Evolutionary conservation across 2,329 filamentous ascomycete genomes (phyloP), one percentile per base, ranked within the genome.

Genomic region (Aspergillus niger): DNA sequence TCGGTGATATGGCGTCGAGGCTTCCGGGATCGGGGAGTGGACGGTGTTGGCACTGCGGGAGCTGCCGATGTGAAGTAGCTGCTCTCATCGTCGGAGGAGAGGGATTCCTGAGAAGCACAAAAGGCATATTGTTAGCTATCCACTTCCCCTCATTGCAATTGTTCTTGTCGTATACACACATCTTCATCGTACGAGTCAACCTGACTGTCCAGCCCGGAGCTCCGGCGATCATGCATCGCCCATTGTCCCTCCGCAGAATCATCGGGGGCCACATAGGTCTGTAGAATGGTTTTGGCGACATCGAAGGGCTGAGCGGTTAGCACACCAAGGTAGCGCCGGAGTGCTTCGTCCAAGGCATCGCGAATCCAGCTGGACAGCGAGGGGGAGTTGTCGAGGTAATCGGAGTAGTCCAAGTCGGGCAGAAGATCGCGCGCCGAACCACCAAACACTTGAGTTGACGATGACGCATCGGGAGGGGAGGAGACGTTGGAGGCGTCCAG

Each of bases 241-340:
- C 65, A 72, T 57, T 69, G 68, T 55, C 69, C 69, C 41, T 73
- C 73, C 30, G 74, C 69, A 24, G 72, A 53, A 32, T 58, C 73
- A 57, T 72, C 76, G 8, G 76, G 74, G 39, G 80, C 80, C 55
- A 85, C 78, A 65, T 86, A 86, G 55, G 92, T 87, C 78, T 99
- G 95, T 68, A 99, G 80, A 58, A 98, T 86, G 13, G 89, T 95
- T 83, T 97, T 98, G 72, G 94, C 92, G 60, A 97, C 93, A 81
- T 98, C 95, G 76, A 99, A 98, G 13, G 95, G 95, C 78, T 99
- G 95, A 57, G 92, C 90, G 74, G 97, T 88, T 71, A 98, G 77
- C 24, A 97, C 89, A 60, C 89, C 92, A 13, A 89, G 90, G 79
- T 99, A 99, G 74, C 95, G 94, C 88, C 93, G 96, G 76, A 96